Conservation (phyloP, 441 rosid genomes). For the Biscutella auriculata region DNA sequence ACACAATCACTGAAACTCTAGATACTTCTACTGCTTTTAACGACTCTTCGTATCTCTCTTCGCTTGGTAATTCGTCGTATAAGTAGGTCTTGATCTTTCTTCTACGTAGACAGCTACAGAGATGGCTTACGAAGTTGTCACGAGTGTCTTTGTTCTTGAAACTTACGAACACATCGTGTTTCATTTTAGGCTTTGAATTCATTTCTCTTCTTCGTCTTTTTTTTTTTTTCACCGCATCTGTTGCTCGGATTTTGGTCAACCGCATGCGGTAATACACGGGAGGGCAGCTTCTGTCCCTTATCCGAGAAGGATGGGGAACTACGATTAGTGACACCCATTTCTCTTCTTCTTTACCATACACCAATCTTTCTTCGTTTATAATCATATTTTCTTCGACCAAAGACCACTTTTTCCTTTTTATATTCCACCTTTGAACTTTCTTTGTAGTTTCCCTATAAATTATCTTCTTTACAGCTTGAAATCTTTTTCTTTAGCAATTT, state of each 20-base stretch:
- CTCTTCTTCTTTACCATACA: too few species aligned
- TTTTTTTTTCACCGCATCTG: neutral
- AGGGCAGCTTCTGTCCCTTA: too few species aligned
- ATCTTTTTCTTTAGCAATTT: too few species aligned
- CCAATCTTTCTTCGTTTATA: too few species aligned
- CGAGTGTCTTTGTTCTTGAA: constrained; percentile 21
- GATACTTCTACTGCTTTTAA: constrained; percentile 18
- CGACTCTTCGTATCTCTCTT: neutral
- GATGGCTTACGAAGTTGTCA: constrained; percentile 21
- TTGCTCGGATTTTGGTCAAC: neutral
- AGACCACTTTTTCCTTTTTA: too few species aligned
- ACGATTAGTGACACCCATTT: too few species aligned
- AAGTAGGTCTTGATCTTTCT: constrained; percentile 6
- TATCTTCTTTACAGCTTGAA: too few species aligned
- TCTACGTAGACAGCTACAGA: constrained; percentile 12
- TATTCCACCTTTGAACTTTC: too few species aligned
- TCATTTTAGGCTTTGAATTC: neutral
- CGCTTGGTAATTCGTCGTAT: constrained; percentile 9
- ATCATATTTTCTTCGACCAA: too few species aligned
- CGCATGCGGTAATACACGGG: too few species aligned
- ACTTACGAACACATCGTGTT: constrained; percentile 14
- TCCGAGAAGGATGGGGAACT: too few species aligned
- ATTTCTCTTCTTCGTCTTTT: neutral
- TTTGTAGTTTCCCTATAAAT: too few species aligned
- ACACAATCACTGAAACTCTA: constrained; percentile 15